These are phyloP conservation scores for Nitzschia sp. DNA, from an alignment of 108 stramenopile species.

Conservation along the genomic window DNA sequence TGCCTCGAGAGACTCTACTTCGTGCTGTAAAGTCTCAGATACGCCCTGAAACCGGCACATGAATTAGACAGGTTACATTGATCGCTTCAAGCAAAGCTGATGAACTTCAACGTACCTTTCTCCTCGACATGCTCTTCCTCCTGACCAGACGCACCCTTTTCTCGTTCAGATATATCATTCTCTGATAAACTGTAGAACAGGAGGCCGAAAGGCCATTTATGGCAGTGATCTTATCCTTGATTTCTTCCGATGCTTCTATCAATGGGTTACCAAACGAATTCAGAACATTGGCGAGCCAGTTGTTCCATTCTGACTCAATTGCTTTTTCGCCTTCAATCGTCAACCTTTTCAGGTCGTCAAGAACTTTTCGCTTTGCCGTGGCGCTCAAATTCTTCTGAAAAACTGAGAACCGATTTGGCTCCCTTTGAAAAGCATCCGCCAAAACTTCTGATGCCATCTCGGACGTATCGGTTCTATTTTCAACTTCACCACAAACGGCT, in stretches of 20 bases:
- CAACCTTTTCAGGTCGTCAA: constrained; percentile 9
- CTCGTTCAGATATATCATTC: constrained; percentile 9
- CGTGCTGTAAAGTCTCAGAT: not conserved
- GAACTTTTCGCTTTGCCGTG: not conserved
- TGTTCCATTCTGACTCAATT: constrained; percentile 38
- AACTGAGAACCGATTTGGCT: constrained; percentile 26
- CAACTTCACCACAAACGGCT: constrained; percentile 58
- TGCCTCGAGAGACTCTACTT: constrained; percentile 1
- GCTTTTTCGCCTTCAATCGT: constrained; percentile 24
- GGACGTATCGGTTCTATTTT: constrained; percentile 36
- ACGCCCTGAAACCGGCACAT: not conserved
- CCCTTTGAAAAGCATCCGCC: constrained; percentile 18
- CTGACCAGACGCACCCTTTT: constrained; percentile 14
- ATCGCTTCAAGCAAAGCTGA: not conserved
- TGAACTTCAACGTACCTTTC: constrained; percentile 13
- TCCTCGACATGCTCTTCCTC: constrained; percentile 24
- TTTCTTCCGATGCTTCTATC: constrained; percentile 1
- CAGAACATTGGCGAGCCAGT: constrained; percentile 49
- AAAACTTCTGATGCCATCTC: constrained; percentile 31
- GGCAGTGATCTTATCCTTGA: not conserved
- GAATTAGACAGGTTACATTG: no score
- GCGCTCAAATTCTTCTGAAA: constrained; percentile 40
- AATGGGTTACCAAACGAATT: constrained; percentile 27
- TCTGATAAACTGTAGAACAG: not conserved
- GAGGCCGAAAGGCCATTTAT: constrained; percentile 1